Base-by-base conservation (phyloP, 805 yeast species). In the Candida railenensis region DNA sequence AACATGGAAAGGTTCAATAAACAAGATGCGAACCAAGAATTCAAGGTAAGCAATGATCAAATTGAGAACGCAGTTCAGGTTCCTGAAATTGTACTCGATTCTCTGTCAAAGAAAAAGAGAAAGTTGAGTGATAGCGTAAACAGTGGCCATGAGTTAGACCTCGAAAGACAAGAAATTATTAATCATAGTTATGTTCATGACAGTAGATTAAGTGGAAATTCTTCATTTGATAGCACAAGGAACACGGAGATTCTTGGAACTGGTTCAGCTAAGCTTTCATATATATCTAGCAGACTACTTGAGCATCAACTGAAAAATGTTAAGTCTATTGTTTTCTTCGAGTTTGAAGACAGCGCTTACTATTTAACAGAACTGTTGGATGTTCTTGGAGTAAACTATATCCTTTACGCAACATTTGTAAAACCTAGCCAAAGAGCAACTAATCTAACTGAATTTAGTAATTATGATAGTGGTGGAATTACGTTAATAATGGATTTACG, bases 321-420 rank as follows among this genome's bases (percentile, higher is more conserved):
- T 43, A 81, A 85, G 58, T 76, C 85, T 14, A 69, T 85, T 22
- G 81, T 85, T 0, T 85, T 85, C 57, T 85, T 80, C 57, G 89
- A 85, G 51, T 82, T 80, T 60, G 88, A 83, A 57, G 89, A 85
- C 51, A 75, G 81, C 41, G 90, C 89, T 0, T 84, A 80, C 56
- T 83, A 82, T 56, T 57, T 85, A 22, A 76, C 87, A 0, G 91
- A 85, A 53, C 67, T 82, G 11, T 55, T 85, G 42, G 90, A 85
- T 61, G 48, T 83, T 0, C 52, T 82, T 15, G 89, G 90, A 0
- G 58, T 84, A 16, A 71, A 75, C 37, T 84, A 83, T 55, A 69
- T 83, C 40, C 71, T 85, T 55, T 85, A 85, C 63, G 82, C 89
- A 0, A 76, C 89, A 0, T 80, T 80, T 44, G 74, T 83, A 32